Evolutionary conservation across 2,329 filamentous ascomycete species (phyloP).

Genomic region (Fusarium papillatum): DNA sequence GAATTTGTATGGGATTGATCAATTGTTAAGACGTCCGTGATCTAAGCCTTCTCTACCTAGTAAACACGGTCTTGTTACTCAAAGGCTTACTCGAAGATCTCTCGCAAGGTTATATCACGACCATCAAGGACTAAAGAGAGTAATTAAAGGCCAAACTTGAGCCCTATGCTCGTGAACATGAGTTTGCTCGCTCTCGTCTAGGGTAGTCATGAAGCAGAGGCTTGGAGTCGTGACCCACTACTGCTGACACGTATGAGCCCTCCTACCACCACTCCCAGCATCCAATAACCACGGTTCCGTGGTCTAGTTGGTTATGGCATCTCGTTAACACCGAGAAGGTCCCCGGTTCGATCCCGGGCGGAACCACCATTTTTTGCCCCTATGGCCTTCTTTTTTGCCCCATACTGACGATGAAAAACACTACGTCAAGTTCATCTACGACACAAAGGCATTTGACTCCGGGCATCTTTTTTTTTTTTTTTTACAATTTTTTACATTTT

Average conservation of each 20-base stretch:
- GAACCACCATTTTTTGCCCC: slow-evolving; percentile 42
- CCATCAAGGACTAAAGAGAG: too few species aligned
- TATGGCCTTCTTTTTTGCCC: not conserved
- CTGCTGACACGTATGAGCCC: rapidly evolving
- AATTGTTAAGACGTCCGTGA: not conserved
- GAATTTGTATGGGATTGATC: not conserved
- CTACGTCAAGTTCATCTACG: not conserved
- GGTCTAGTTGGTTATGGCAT: slow-evolving; percentile 50
- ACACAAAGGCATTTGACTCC: not conserved
- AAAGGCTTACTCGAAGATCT: too few species aligned
- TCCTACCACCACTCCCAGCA: rapidly evolving
- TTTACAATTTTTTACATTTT: not conserved
- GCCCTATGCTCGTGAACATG: rapidly evolving
- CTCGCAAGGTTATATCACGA: rapidly evolving
- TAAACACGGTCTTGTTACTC: too few species aligned
- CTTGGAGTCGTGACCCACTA: too few species aligned
- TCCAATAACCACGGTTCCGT: slow-evolving; percentile 37
- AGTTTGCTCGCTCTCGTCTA: not conserved
- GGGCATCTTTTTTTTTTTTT: not conserved
- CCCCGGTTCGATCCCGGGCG: slow-evolving; percentile 49
- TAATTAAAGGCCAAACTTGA: not conserved
- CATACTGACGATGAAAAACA: not conserved
- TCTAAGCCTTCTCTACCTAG: not conserved
- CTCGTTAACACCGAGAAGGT: slow-evolving; percentile 50
- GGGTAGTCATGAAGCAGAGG: not conserved